Base-by-base conservation (phyloP, 148 eudicot species). In the Arctostaphylos glauca region DNA sequence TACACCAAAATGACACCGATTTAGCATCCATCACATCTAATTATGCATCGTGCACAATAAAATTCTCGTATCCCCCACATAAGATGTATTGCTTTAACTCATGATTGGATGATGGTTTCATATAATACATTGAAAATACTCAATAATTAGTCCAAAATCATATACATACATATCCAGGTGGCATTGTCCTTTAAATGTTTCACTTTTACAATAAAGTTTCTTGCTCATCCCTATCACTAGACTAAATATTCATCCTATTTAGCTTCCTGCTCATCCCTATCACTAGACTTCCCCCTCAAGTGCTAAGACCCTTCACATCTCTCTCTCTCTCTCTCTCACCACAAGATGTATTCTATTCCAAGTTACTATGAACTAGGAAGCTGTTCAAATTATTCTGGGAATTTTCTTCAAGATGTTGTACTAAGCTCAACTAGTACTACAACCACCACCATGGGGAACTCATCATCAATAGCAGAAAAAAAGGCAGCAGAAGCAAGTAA, bases 401-500 rank as follows among this genome's bases (percentile, higher is more conserved):
- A 81, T 44, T 53, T 87, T 64, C 73, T 74, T 53, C 81, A 76
- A 25, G 56, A 85, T 48, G 76, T 52, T 81, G 73, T 81, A 16
- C 50, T 86, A 56, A 78, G 86, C 80, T 70, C 89, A 4, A 25
- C 50, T 38, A 38, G 31, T 2, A 21, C 67, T 0, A 0, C 16
- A 16, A 74, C 86, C n/a, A 85, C 80, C 19, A 16, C 76, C 43
- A 60, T 16, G 81, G 48, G 49, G 2, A 79, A 56, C 41, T 50
- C 75, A 43, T 76, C 73, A 2, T 16, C 55, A 5, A 48, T 88
- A 6, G 87, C 92, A 1, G 92, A 89, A 78, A 92, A 84, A 1
- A 95, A 93, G 79, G 91, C 94, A 18, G 50, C 64, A 5, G 94
- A 93, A 5, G 95, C 95, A 3, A 89, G 89, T 83, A 89, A 84